Conservation (phyloP, 345 rosid genomes). For the Brassica rapa region DNA sequence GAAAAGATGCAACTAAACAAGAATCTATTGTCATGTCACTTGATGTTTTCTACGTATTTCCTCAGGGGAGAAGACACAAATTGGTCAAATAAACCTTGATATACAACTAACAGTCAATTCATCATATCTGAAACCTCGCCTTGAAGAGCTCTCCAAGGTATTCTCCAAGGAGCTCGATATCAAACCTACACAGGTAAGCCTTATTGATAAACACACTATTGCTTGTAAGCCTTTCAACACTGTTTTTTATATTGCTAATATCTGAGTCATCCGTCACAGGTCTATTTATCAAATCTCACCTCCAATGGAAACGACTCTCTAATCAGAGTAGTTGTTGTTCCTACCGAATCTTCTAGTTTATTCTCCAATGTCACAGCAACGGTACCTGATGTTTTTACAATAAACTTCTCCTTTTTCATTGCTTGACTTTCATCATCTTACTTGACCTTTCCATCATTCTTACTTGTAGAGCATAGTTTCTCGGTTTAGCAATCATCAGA, state of each 20-base stretch:
- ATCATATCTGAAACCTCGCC: constrained; percentile 59
- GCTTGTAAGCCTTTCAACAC: constrained; percentile 16
- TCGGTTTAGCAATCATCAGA: constrained; percentile 59
- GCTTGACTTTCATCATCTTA: background rate
- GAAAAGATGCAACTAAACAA: background rate
- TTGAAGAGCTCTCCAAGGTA: constrained; percentile 47
- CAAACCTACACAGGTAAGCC: constrained; percentile 64
- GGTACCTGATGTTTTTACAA: constrained; percentile 39
- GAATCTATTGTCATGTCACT: background rate
- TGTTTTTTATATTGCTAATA: constrained; percentile 4
- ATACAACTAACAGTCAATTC: constrained; percentile 53
- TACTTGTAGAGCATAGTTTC: constrained; percentile 58
- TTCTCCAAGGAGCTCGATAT: constrained; percentile 60
- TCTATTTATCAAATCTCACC: constrained; percentile 53
- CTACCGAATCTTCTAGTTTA: constrained; percentile 50
- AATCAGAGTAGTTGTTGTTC: constrained; percentile 58
- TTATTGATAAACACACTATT: constrained; percentile 3
- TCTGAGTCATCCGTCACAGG: constrained; percentile 49
- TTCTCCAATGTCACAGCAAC: constrained; percentile 67
- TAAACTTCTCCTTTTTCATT: background rate
- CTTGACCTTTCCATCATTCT: background rate
- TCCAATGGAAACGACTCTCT: constrained; percentile 63
- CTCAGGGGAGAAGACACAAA: constrained; percentile 47
- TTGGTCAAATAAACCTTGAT: constrained; percentile 66
- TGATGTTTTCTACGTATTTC: constrained; percentile 2